Percentiles rank a stretch among this genome's conserved stretches.
phyloP scores from a whole-genome alignment of 2,329 filamentous ascomycete genomes.

The Coniochaeta sp. region DNA sequence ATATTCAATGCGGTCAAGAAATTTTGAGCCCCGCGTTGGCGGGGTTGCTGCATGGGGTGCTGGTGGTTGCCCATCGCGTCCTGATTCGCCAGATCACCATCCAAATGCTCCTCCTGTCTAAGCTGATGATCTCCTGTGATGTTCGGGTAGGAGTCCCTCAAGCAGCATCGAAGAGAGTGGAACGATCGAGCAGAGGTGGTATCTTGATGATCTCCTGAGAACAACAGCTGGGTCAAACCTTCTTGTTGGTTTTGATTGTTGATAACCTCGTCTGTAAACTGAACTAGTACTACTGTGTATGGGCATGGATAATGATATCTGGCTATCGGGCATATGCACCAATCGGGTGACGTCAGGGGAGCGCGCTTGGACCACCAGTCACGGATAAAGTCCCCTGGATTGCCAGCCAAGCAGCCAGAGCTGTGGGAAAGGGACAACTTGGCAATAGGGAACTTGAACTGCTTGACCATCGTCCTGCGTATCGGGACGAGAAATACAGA shows the following conservation, averaged over 20 bases:
- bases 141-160: too few species aligned
- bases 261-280: too few species aligned
- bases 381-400: not conserved
- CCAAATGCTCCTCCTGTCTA: not conserved
- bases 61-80: not conserved
- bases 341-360: not conserved
- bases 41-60: not conserved
- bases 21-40: not conserved
- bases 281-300: too few species aligned
- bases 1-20: not conserved
- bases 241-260: not conserved
- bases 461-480: not conserved
- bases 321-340: not conserved
- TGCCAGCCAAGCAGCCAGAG: not conserved
- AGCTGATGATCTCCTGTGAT: not conserved
- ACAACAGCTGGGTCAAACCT: too few species aligned
- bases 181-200: too few species aligned
- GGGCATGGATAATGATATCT: too few species aligned
- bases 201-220: too few species aligned
- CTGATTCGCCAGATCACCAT: not conserved
- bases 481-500: not conserved
- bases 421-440: slow-evolving; percentile 1
- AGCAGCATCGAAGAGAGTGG: too few species aligned
- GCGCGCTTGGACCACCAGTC: not conserved
- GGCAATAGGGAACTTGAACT: not conserved